Percentiles rank a stretch among this genome's conserved stretches.
Evolutionary conservation across 2,329 filamentous ascomycete genomes (phyloP).

Genomic region (Trichoderma simmonsii): DNA sequence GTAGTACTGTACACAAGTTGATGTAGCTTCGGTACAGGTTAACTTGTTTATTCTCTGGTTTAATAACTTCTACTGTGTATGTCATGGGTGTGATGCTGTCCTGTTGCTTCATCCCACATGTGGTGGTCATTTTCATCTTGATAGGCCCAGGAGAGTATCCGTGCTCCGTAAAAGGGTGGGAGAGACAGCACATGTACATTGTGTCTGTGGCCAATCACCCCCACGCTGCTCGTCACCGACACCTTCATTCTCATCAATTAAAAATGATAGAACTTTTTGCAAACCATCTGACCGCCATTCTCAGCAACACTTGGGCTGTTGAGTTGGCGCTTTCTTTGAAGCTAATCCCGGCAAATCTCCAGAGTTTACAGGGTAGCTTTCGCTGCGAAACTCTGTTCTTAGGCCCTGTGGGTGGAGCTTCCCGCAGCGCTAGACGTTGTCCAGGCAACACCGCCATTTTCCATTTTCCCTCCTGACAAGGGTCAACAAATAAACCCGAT

Average conservation of each 20-base stretch:
- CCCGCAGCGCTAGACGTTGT: slow-evolving; percentile 5
- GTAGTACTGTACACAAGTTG: neutral
- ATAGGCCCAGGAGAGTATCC: neutral
- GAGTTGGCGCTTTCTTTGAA: neutral
- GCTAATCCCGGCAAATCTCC: neutral
- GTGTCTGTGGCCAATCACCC: neutral
- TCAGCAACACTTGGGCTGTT: neutral
- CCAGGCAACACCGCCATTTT: slow-evolving; percentile 10
- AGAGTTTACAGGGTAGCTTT: slow-evolving; percentile 5
- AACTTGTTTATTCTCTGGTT: neutral
- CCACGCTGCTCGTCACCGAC: neutral
- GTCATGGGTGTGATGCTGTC: neutral
- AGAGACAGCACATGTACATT: neutral
- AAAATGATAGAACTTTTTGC: neutral
- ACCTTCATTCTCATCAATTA: neutral
- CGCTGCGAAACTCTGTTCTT: neutral
- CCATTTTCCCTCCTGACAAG: slow-evolving; percentile 7
- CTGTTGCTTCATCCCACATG: neutral
- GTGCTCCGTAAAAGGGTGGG: neutral
- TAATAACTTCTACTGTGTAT: neutral
- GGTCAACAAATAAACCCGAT: slow-evolving; percentile 18
- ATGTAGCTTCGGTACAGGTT: neutral
- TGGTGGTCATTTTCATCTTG: neutral
- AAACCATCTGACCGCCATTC: slow-evolving; percentile 3
- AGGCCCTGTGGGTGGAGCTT: neutral